These are phyloP conservation scores for Xylariaceae sp. DNA, from an alignment of 2,329 filamentous ascomycete genomes.

Conservation along the genomic window DNA sequence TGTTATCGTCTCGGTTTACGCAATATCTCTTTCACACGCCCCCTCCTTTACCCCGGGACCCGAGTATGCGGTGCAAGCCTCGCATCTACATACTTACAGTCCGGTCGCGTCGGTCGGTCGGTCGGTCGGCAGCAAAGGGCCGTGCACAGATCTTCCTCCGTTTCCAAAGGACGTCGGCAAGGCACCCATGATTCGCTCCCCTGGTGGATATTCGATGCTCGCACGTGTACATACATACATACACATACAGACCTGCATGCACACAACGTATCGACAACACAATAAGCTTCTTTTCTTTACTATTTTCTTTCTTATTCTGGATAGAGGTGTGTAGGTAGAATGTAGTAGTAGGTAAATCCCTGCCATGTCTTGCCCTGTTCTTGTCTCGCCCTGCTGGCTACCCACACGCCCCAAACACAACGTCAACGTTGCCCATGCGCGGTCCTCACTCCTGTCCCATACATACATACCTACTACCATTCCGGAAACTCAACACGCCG, in stretches of 20 bases:
- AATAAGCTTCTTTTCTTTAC: background rate
- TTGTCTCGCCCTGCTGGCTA: no score
- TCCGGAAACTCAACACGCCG: conserved; percentile 3
- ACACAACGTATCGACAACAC: background rate
- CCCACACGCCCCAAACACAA: background rate
- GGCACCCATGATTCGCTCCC: background rate
- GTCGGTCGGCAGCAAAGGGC: background rate
- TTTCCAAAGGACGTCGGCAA: no score
- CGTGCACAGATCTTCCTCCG: conserved; percentile 5
- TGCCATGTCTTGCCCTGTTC: background rate
- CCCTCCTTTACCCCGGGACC: background rate
- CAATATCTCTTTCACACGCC: background rate
- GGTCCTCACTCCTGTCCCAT: no score
- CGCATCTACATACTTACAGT: background rate
- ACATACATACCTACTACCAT: no score
- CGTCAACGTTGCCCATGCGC: background rate
- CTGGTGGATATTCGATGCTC: background rate
- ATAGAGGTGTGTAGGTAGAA: no score
- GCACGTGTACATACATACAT: background rate
- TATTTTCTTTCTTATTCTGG: background rate
- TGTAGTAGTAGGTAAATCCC: conserved; percentile 7
- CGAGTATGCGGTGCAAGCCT: conserved; percentile 14
- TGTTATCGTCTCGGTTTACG: background rate
- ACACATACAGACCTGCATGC: background rate
- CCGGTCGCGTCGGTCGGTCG: no score